Conservation (phyloP, 345 rosid species). For the Euphorbia lathyris region DNA sequence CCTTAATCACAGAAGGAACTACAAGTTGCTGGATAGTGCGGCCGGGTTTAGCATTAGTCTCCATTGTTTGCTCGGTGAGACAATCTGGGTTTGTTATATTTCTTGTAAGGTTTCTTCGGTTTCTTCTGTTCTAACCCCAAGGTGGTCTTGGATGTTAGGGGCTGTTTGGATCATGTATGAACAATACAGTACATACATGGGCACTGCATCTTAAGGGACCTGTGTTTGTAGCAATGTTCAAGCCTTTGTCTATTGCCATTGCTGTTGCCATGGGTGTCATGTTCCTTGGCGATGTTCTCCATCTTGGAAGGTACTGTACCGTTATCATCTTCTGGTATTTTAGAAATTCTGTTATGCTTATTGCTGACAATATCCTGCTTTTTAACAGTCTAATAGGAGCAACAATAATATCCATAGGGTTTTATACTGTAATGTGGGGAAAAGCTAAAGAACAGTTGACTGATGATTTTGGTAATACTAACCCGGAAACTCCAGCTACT, state of each 20-base stretch:
- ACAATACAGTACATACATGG: conserved; percentile 20
- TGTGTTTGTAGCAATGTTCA: conserved; percentile 31
- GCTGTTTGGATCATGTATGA: conserved; percentile 14
- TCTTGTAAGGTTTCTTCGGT: background rate
- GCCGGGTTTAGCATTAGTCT: conserved; percentile 52
- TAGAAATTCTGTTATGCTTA: background rate
- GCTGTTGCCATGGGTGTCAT: conserved; percentile 28
- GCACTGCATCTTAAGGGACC: conserved; percentile 30
- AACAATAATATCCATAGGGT: conserved; percentile 63
- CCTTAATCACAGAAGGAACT: conserved; percentile 47
- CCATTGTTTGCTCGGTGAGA: conserved; percentile 80
- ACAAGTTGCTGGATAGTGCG: conserved; percentile 60
- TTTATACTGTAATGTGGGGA: conserved; percentile 91
- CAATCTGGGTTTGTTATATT: background rate
- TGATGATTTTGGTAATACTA: conserved; percentile 35
- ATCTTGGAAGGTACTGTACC: conserved; percentile 33
- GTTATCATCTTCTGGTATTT: background rate
- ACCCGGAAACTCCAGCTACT: conserved; percentile 19
- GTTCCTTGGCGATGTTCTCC: conserved; percentile 27
- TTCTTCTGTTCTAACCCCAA: background rate
- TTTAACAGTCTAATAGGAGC: conserved; percentile 66
- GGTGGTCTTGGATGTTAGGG: conserved; percentile 9
- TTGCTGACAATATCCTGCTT: background rate
- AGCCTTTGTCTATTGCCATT: conserved; percentile 34
- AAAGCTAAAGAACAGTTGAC: conserved; percentile 60